Base-by-base conservation (phyloP, 2,329 filamentous ascomycete genomes). In the Trichophyton rubrum region DNA sequence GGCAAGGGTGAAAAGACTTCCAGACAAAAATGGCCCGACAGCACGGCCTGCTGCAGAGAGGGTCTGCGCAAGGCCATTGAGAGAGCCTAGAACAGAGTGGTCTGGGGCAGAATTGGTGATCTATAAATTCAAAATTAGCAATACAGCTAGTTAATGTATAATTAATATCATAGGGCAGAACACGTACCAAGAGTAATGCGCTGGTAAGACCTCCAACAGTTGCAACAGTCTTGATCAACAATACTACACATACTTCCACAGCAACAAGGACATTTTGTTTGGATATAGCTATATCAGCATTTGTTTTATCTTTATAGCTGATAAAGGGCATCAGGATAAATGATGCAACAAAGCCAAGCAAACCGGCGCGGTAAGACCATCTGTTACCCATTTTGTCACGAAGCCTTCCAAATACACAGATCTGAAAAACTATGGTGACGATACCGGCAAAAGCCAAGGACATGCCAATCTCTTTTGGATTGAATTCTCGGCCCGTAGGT, bases 51-150 rank as follows among this genome's bases (percentile, higher is more conserved):
- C 89, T 0, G 93, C 93, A 0, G 90, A 95, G 0, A 99, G 83
- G 0, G 90, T 96, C 73, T 99, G 93, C 0, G 93, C 93, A 35
- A 97, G 82, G 8, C 93, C 93, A 69, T 99, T 96, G 27, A 99
- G 80, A 0, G 89, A 90, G 2, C 93, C 93, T 0, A 99, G 81
- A 0, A 89, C 90, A 3, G 87, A 85, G 71, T 92, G 83, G 6
- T 91, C 90, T 0, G 90, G 89, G 0, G 90, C 89, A 0, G 89
- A 95, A 68, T 99, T 99, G 41, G 90, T 97, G 66, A 99, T 91
- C 88, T 92, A 64, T 13, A 38, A 2, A 43, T 33, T 17, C 20
- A 56, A 22, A 1, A 24, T 59, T 49, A 59, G 57, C n/a, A 49
- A 22, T 9, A 6, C 2, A 40, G 11, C 9, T 51, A 51, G 27